These are phyloP conservation scores for Cyberlindnera veronae DNA, from an alignment of 805 yeast species.

Conservation along the genomic window DNA sequence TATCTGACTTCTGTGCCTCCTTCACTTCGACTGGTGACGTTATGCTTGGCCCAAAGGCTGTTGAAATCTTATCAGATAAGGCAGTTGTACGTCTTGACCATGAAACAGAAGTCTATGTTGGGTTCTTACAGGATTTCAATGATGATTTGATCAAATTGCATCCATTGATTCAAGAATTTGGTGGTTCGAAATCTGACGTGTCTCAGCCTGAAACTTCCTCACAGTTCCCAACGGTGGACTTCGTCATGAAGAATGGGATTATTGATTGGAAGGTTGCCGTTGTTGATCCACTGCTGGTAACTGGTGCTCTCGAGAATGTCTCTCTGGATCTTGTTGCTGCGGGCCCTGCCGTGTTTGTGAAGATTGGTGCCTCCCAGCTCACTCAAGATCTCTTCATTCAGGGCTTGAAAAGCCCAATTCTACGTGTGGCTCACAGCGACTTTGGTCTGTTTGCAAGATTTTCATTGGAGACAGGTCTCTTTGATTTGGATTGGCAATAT, in stretches of 20 bases:
- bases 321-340: slow-evolving; percentile 5
- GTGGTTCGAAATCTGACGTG: background rate
- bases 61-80: slow-evolving; percentile 4
- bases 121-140: slow-evolving; percentile 4
- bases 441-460: slow-evolving; percentile 4
- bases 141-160: slow-evolving; percentile 3
- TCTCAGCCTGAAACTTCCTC: background rate
- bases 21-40: slow-evolving; percentile 1
- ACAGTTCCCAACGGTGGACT: slow-evolving; percentile 3
- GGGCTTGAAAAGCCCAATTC: background rate
- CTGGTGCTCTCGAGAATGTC: slow-evolving; percentile 7
- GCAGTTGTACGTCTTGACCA: slow-evolving; percentile 10
- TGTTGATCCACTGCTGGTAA: slow-evolving; percentile 10
- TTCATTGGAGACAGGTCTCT: slow-evolving; percentile 1
- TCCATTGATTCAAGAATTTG: background rate
- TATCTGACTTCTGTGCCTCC: slow-evolving; percentile 7
- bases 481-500: slow-evolving; percentile 1
- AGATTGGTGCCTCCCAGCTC: slow-evolving; percentile 1
- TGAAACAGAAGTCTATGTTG: slow-evolving; percentile 5
- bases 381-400: background rate
- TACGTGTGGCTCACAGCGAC: slow-evolving; percentile 2
- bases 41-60: slow-evolving; percentile 3
- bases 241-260: slow-evolving; percentile 1
- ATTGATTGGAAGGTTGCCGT: slow-evolving; percentile 14
- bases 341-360: background rate